These are phyloP conservation scores for Apiotrichum siamense DNA, from an alignment of 1,284 basidiomycete genomes.

Conservation along the genomic window DNA sequence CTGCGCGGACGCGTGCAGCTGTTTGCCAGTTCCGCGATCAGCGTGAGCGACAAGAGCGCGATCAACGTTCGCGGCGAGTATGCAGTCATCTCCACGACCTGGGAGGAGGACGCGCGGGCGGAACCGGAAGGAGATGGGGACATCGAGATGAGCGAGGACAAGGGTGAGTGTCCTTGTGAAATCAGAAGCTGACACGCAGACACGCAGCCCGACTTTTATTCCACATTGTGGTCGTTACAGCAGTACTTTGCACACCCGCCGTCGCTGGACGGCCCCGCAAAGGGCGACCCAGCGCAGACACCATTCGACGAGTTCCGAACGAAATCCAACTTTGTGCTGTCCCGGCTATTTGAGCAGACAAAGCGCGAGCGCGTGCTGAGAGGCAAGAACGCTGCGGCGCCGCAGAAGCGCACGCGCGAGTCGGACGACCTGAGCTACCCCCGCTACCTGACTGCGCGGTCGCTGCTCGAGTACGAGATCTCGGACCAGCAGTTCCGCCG, in stretches of 20 bases:
- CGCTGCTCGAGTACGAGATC: slow-evolving; percentile 38
- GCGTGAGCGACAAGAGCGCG: slow-evolving; percentile 42
- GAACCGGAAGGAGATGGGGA: slow-evolving; percentile 17
- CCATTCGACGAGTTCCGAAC: slow-evolving; percentile 34
- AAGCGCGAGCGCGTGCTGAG: slow-evolving; percentile 26
- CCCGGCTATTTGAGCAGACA: slow-evolving; percentile 37
- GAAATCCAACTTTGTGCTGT: slow-evolving; percentile 38
- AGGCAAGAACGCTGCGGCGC: slow-evolving; percentile 24
- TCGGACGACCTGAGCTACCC: slow-evolving; percentile 34
- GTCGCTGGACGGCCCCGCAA: slow-evolving; percentile 32
- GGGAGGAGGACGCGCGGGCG: slow-evolving; percentile 29
- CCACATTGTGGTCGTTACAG: slow-evolving; percentile 45
- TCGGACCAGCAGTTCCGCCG: slow-evolving; percentile 44
- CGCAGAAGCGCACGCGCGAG: slow-evolving; percentile 27
- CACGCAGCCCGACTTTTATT: slow-evolving; percentile 36
- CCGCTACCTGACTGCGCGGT: slow-evolving; percentile 39
- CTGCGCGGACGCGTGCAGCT: slow-evolving; percentile 41
- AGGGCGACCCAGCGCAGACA: slow-evolving; percentile 18
- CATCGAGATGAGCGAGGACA: slow-evolving; percentile 3
- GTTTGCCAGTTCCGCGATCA: slow-evolving; percentile 38
- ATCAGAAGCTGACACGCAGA: not conserved
- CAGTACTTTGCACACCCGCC: slow-evolving; percentile 43
- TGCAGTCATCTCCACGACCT: slow-evolving; percentile 32
- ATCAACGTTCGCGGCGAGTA: slow-evolving; percentile 44
- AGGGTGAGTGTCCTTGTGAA: not conserved